Evolutionary conservation across 2,329 filamentous ascomycete genomes (phyloP).

Genomic region (Colletotrichum sp.): DNA sequence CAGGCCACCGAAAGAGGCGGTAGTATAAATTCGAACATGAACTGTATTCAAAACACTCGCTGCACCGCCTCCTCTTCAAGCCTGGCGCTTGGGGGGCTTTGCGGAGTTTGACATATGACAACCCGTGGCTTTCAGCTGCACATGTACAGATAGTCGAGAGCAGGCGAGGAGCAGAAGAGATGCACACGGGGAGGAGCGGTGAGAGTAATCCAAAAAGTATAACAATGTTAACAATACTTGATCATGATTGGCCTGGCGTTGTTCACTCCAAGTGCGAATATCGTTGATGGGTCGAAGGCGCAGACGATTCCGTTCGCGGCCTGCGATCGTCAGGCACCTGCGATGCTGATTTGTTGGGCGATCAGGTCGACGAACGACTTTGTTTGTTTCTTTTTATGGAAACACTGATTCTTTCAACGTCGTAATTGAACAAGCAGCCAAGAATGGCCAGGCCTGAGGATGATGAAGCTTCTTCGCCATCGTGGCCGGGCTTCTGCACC

Average conservation of each 20-base stretch:
- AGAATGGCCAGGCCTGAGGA: neutral
- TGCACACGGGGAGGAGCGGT: neutral
- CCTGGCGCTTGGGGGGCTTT: constrained; percentile 20
- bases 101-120: neutral
- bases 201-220: neutral
- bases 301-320: neutral
- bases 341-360: neutral
- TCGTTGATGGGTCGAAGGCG: rapidly evolving
- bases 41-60: neutral
- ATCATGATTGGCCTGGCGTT: neutral
- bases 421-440: neutral
- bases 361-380: neutral
- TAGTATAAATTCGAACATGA: neutral
- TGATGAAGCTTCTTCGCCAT: constrained; percentile 3
- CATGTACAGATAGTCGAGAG: neutral
- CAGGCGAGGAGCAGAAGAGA: neutral
- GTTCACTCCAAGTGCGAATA: rapidly evolving
- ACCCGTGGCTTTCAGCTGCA: neutral
- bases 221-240: neutral
- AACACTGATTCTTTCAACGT: neutral
- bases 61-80: constrained; percentile 17
- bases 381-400: neutral
- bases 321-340: neutral
- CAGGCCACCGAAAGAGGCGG: neutral
- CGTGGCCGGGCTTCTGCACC: neutral